Evolutionary conservation across 495 filamentous ascomycete species (phyloP).

Genomic region (Polyplosphaeria fusca): DNA sequence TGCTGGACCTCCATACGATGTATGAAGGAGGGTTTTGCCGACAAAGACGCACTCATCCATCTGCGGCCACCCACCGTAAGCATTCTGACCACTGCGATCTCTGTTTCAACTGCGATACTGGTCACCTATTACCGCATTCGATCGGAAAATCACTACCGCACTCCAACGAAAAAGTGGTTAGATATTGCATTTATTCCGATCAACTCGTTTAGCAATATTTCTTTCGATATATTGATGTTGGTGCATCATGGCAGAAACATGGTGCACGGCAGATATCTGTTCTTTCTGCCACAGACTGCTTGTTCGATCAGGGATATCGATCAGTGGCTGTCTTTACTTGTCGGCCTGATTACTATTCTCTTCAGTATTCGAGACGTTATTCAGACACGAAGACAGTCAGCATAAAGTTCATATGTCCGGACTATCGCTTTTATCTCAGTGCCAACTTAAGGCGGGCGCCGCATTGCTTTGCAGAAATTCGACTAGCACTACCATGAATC

Average conservation of each 20-base stretch:
- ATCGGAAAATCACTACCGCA: neutral
- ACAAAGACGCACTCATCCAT: no score
- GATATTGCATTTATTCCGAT: neutral
- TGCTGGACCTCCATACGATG: no score
- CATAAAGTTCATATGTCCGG: no score
- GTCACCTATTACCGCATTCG: neutral
- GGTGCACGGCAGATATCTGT: neutral
- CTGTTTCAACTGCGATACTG: neutral
- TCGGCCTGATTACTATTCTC: neutral
- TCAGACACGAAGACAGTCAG: neutral
- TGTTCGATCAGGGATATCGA: neutral
- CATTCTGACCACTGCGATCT: no score
- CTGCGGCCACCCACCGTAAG: no score
- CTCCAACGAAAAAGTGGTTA: neutral
- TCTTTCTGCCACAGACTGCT: neutral
- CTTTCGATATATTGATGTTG: neutral
- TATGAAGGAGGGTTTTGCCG: no score
- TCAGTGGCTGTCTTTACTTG: neutral
- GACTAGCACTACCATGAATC: neutral
- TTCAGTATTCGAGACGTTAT: neutral
- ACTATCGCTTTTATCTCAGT: neutral
- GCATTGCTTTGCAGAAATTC: neutral
- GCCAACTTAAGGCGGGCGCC: neutral
- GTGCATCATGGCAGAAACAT: neutral
- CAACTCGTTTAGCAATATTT: neutral